Evolutionary conservation across 2,329 filamentous ascomycete genomes (phyloP).

Genomic region (Xylariaceae sp.): DNA sequence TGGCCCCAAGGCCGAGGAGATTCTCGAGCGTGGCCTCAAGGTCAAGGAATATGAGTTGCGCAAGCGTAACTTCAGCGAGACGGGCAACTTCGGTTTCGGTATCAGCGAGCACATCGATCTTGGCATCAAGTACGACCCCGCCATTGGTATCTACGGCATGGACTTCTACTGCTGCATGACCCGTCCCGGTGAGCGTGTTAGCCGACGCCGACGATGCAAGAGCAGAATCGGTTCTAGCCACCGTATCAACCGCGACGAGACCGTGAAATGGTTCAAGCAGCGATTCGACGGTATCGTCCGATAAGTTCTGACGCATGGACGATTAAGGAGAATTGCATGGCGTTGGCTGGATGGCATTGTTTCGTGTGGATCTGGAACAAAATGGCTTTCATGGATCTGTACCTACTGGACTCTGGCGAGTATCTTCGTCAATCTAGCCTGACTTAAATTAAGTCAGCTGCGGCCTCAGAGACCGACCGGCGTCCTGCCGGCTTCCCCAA

Average conservation of each 20-base stretch:
- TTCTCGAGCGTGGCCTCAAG: constrained; percentile 99
- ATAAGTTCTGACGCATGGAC: constrained; percentile 60
- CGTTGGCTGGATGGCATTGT: constrained; percentile 41
- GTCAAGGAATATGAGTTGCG: constrained; percentile 99
- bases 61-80: constrained; percentile 99
- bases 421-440: constrained; percentile 55
- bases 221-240: constrained; percentile 83
- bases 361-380: constrained; percentile 48
- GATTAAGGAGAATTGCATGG: constrained; percentile 33
- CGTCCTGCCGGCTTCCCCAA: constrained; percentile 61
- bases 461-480: constrained; percentile 77
- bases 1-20: constrained; percentile 98
- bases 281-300: constrained; percentile 98
- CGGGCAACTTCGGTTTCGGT: constrained; percentile 99
- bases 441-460: constrained; percentile 62
- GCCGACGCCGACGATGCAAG: constrained; percentile 90
- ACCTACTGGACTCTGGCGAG: constrained; percentile 45
- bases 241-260: constrained; percentile 93
- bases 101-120: constrained; percentile 99
- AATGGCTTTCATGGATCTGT: constrained; percentile 42
- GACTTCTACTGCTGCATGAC: constrained; percentile 99
- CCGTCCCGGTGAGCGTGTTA: constrained; percentile 96
- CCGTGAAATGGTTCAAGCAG: constrained; percentile 90
- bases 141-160: constrained; percentile 99
- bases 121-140: constrained; percentile 99